These are phyloP conservation scores for Cystofilobasidium capitatum DNA, from an alignment of 768 basidiomycete genomes.

Conservation along the genomic window DNA sequence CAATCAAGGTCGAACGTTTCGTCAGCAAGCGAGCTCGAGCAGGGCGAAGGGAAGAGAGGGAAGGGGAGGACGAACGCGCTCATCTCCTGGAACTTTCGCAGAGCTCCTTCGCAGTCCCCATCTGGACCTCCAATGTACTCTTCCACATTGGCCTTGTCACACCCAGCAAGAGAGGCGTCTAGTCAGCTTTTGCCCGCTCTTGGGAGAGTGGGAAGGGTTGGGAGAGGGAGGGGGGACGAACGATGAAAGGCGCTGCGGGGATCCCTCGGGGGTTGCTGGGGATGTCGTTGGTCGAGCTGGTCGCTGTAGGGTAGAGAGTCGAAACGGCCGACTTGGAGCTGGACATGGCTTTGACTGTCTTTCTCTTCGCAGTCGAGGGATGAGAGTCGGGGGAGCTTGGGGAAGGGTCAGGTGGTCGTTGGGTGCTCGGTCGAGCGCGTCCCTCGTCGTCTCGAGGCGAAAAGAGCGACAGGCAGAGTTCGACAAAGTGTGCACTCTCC, in stretches of 20 bases:
- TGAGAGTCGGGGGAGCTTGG: too few relatives aligned
- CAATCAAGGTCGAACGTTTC: not conserved
- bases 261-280: constrained; percentile 83
- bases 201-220: not conserved
- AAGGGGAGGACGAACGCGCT: constrained; percentile 60
- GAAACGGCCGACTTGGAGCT: not conserved
- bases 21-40: not conserved
- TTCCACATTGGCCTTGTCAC: constrained; percentile 66
- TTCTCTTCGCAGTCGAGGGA: too few relatives aligned
- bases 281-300: constrained; percentile 27
- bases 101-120: constrained; percentile 62
- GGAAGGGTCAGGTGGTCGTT: too few relatives aligned
- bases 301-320: not conserved
- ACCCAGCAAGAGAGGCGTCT: not conserved
- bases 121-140: constrained; percentile 72
- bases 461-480: too few relatives aligned
- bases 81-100: constrained; percentile 80
- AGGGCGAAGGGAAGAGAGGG: not conserved
- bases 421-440: too few relatives aligned
- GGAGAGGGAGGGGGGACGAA: constrained; percentile 42
- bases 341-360: not conserved
- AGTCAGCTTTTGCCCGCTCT: too few relatives aligned
- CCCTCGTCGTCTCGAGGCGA: too few relatives aligned
- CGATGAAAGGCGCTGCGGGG: constrained; percentile 89
- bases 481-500: too few relatives aligned